Conservation (phyloP, 306 rosid genomes). For the Mucuna pruriens region DNA sequence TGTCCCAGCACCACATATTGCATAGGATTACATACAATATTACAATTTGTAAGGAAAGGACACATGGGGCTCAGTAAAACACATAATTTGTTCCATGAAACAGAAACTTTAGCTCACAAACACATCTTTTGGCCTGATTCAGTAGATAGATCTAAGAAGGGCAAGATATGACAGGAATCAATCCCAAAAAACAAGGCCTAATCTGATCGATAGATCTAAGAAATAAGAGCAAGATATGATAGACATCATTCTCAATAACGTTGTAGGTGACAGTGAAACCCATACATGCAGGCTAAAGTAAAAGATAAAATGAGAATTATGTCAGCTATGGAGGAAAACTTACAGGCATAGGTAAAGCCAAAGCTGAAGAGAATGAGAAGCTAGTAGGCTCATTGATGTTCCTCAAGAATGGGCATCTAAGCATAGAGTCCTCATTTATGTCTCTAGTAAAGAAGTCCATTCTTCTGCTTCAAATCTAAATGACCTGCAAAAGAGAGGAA, state of each 20-base stretch:
- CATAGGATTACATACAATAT: neutral
- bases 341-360: slow-evolving; percentile 85
- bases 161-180: neutral
- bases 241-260: slow-evolving; percentile 32
- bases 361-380: slow-evolving; percentile 79
- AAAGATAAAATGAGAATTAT: slow-evolving; percentile 15
- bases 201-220: neutral
- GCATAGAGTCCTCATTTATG: slow-evolving; percentile 63
- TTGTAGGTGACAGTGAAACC: slow-evolving; percentile 11
- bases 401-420: slow-evolving; percentile 92
- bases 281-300: neutral
- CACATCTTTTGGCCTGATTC: slow-evolving; percentile 12
- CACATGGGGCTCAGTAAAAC: neutral
- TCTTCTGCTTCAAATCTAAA: slow-evolving; percentile 24
- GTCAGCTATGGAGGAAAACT: slow-evolving; percentile 43
- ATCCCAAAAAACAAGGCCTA: slow-evolving; percentile 13
- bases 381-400: slow-evolving; percentile 97
- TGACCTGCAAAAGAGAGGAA: slow-evolving; percentile 48
- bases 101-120: slow-evolving; percentile 14
- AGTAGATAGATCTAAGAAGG: slow-evolving; percentile 17
- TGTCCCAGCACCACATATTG: neutral
- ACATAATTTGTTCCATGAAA: slow-evolving; percentile 16
- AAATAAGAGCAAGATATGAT: neutral
- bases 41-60: neutral
- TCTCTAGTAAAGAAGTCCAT: slow-evolving; percentile 75